Conservation (phyloP, 768 basidiomycete genomes). For the Rhodocollybia butyracea region DNA sequence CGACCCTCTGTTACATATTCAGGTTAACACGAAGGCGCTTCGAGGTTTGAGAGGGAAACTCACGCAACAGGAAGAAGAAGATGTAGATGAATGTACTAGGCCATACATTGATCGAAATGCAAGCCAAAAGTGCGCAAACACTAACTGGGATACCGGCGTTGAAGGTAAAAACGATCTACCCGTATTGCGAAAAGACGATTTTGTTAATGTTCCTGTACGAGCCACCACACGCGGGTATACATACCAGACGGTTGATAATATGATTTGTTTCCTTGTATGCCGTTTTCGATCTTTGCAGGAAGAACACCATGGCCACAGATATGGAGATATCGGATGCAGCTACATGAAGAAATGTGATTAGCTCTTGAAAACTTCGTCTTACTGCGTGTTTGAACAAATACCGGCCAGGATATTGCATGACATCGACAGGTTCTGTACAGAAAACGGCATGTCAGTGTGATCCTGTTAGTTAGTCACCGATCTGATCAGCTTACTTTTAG, state of each 20-base stretch:
- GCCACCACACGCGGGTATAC: background rate
- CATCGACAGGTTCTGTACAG: slow-evolving; percentile 10
- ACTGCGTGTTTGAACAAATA: background rate
- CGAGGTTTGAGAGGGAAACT: background rate
- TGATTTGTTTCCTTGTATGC: slow-evolving; percentile 8
- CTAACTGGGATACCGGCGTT: slow-evolving; percentile 5
- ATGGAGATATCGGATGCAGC: slow-evolving; percentile 11
- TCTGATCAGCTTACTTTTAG: background rate
- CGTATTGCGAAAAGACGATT: background rate
- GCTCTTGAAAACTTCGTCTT: background rate
- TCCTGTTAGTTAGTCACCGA: background rate
- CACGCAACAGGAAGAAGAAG: slow-evolving; percentile 4
- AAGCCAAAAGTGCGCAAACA: slow-evolving; percentile 6
- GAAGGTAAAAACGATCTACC: slow-evolving; percentile 6
- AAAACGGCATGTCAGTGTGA: too few relatives aligned
- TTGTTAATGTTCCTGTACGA: background rate
- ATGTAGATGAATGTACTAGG: slow-evolving; percentile 7
- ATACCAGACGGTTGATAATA: slow-evolving; percentile 14
- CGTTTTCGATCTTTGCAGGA: slow-evolving; percentile 11
- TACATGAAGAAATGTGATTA: background rate
- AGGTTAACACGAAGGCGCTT: background rate
- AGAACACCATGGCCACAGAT: slow-evolving; percentile 8
- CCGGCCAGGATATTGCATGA: slow-evolving; percentile 11
- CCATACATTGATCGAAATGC: slow-evolving; percentile 8
- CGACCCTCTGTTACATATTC: background rate